phyloP scores from a whole-genome alignment of 208 protist species.

The Angomonas deanei region DNA sequence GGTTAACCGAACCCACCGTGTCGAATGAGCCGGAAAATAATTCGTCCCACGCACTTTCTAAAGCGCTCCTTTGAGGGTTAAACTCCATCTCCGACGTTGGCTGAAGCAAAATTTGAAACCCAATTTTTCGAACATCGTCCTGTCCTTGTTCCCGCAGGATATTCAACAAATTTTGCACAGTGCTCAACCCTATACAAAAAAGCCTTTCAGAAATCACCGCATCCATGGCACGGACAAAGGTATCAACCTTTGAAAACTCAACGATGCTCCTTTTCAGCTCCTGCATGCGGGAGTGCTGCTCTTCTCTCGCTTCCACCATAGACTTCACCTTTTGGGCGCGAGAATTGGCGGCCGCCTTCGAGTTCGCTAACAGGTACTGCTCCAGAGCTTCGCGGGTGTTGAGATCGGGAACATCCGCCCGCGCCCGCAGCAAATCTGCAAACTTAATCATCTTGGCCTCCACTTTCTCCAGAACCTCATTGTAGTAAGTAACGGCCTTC shows the following conservation, averaged over 20 bases:
- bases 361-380: conserved; percentile 87
- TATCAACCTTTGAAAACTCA: conserved; percentile 86
- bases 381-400: conserved; percentile 88
- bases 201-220: conserved; percentile 82
- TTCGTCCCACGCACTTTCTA: conserved; percentile 54
- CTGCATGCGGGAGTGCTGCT: conserved; percentile 76
- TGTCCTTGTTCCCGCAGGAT: conserved; percentile 52
- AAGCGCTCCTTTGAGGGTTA: conserved; percentile 57
- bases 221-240: conserved; percentile 88
- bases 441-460: conserved; percentile 83
- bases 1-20: conserved; percentile 34
- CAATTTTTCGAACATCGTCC: conserved; percentile 68
- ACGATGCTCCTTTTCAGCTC: conserved; percentile 90
- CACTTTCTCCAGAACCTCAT: conserved; percentile 61
- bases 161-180: conserved; percentile 64
- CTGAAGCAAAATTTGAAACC: conserved; percentile 85
- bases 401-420: conserved; percentile 89
- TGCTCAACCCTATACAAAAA: conserved; percentile 61
- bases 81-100: conserved; percentile 68
- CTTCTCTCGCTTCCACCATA: conserved; percentile 88
- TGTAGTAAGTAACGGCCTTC: conserved; percentile 45
- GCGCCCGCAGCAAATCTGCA: conserved; percentile 65
- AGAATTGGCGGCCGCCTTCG: conserved; percentile 27
- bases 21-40: conserved; percentile 67
- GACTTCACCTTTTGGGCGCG: conserved; percentile 77